Base-by-base conservation (phyloP, 2,329 filamentous ascomycete genomes). In the Xylariaceae sp. region DNA sequence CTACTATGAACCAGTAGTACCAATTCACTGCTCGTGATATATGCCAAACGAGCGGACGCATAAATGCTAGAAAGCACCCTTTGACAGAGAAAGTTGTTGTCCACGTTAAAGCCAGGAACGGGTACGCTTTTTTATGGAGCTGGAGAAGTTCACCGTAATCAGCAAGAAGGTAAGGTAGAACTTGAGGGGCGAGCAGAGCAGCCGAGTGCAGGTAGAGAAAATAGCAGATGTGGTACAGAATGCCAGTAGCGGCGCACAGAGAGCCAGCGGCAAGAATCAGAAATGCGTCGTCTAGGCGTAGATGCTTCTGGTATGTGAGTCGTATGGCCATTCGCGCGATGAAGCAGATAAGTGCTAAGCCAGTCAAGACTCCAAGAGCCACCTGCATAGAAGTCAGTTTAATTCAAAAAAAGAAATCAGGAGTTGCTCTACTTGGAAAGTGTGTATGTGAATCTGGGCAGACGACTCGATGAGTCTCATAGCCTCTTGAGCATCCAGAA, bases 1-100 rank as follows among this genome's bases (percentile, higher is more conserved):
- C 43, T 3, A 63, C 52, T 9, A 63, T 52, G 21, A 55, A 62
- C 63, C 58, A 67, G 51, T 65, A 67, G 41, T 67, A 66, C 56
- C 58, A 60, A n/a, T 64, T 62, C n/a, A 66, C 39, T 16, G 19
- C 24, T 45, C 51, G 40, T 7, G 44, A 52, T 3, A 62, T 63
- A 17, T 63, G 51, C 60, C 60, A 62, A 17, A 65, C 43, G 2
- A 67, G 48, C 12, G 56, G 62, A 14, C 51, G 53, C 47, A 67
- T 58, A 23, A 66, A 67, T 12, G 56, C 63, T 17, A 67, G 49
- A 28, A 67, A 66, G 24, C 56, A 67, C 1, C 46, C 58, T 56
- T 67, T 65, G 36, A 67, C 58, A 24, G 57, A 50, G 23, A 50
- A 66, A 4, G 53, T 65, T 12, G 63, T 60, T 9, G 65, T 66